phyloP scores from a whole-genome alignment of 164 flowering plant genomes.

The Liquidambar formosana region DNA sequence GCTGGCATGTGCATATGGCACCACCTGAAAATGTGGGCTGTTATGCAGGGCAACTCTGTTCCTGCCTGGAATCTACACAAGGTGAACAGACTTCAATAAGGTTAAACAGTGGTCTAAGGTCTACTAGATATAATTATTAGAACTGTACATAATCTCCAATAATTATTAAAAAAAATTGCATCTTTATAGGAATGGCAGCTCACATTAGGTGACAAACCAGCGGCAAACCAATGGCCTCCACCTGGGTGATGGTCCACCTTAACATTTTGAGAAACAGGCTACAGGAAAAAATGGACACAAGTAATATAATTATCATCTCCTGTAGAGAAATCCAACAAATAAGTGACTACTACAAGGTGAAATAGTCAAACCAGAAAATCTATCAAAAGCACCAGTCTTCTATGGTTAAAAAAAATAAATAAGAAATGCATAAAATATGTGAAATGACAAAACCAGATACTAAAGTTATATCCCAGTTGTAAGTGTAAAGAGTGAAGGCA shows the following conservation, averaged over 20 bases:
- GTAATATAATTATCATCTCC: neutral
- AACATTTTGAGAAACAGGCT: conserved; percentile 82
- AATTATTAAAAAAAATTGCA: neutral
- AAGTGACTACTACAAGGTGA: neutral
- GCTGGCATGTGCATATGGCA: conserved; percentile 63
- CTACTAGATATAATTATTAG: neutral
- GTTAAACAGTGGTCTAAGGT: neutral
- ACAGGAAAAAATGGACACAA: conserved; percentile 11
- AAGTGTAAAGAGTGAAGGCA: neutral
- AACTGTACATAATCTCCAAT: no score
- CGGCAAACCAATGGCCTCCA: conserved; percentile 97
- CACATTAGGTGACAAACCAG: conserved; percentile 98
- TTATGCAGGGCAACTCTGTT: conserved; percentile 48
- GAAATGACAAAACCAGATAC: neutral
- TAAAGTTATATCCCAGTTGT: neutral
- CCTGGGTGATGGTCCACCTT: conserved; percentile 93
- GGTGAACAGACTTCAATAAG: neutral
- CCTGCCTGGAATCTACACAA: conserved; percentile 59
- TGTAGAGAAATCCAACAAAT: neutral
- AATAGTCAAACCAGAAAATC: neutral
- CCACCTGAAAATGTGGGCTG: conserved; percentile 62
- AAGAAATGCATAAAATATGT: neutral
- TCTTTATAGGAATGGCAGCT: conserved; percentile 26
- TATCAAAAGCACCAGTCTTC: neutral
- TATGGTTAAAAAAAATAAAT: neutral